Conservation (phyloP, 1,284 basidiomycete genomes). For the Ceratobasidium sp. region DNA sequence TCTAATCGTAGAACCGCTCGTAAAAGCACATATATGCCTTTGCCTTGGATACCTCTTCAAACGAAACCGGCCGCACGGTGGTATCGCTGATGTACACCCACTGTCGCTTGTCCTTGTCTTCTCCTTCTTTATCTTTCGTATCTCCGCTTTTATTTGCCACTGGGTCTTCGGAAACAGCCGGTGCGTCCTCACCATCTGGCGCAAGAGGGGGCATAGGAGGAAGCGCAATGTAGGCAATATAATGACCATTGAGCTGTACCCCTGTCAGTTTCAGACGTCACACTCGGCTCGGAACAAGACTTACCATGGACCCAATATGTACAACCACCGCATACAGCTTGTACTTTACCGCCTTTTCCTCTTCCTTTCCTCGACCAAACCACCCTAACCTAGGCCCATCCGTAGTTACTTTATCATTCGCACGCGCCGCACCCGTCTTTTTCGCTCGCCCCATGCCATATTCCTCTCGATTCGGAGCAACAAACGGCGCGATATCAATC, state of each 20-base stretch:
- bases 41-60: constrained; percentile 89
- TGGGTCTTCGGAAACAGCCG: constrained; percentile 16
- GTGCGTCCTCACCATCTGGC: constrained; percentile 33
- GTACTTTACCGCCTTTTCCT: constrained; percentile 72
- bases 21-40: constrained; percentile 95
- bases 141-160: neutral
- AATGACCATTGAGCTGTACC: constrained; percentile 82
- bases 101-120: constrained; percentile 62
- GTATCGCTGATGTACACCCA: constrained; percentile 95
- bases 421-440: constrained; percentile 47
- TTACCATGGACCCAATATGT: constrained; percentile 90
- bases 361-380: constrained; percentile 55
- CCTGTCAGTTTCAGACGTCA: neutral
- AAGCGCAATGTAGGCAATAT: constrained; percentile 82
- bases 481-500: constrained; percentile 86
- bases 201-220: constrained; percentile 57
- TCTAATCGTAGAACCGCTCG: constrained; percentile 67
- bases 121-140: constrained; percentile 52
- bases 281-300: constrained; percentile 50
- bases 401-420: neutral
- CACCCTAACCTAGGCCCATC: constrained; percentile 30
- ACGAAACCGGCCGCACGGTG: constrained; percentile 77
- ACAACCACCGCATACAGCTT: constrained; percentile 88
- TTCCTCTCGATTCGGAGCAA: constrained; percentile 85
- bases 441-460: constrained; percentile 62